Conservation (phyloP, 2,329 filamentous ascomycete species). For the Penicillium palitans region DNA sequence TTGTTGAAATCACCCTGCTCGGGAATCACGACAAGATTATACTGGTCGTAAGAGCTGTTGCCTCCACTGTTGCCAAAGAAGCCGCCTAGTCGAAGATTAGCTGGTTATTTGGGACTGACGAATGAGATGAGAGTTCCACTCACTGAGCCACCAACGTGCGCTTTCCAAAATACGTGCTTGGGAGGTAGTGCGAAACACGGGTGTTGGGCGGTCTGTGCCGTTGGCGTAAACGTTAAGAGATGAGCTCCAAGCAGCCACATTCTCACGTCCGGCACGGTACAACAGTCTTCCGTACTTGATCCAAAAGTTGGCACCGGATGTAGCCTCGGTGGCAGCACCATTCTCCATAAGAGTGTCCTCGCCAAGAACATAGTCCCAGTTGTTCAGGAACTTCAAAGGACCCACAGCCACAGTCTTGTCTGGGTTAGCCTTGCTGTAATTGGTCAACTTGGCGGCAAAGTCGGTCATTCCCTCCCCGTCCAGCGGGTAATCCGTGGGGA, state of each 20-base stretch:
- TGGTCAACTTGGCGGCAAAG: slow-evolving; percentile 52
- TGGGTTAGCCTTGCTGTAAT: slow-evolving; percentile 45
- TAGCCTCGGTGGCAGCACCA: slow-evolving; percentile 54
- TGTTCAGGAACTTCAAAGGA: slow-evolving; percentile 55
- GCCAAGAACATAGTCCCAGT: slow-evolving; percentile 51
- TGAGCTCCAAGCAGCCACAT: slow-evolving; percentile 51
- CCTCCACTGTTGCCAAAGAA: slow-evolving; percentile 28
- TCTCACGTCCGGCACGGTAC: slow-evolving; percentile 50
- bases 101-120: not conserved
- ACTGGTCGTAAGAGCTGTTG: slow-evolving; percentile 31
- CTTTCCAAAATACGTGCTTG: slow-evolving; percentile 58
- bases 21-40: slow-evolving; percentile 52
- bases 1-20: slow-evolving; percentile 55
- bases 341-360: slow-evolving; percentile 50
- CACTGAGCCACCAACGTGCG: slow-evolving; percentile 46
- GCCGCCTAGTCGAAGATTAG: slow-evolving; percentile 17
- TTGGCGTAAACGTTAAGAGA: slow-evolving; percentile 44
- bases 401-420: slow-evolving; percentile 43
- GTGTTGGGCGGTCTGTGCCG: slow-evolving; percentile 50
- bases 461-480: slow-evolving; percentile 52
- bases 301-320: slow-evolving; percentile 55
- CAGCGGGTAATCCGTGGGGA: slow-evolving; percentile 48
- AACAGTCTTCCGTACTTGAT: slow-evolving; percentile 55
- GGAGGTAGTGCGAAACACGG: slow-evolving; percentile 55
- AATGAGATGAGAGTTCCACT: not conserved